Evolutionary conservation across 768 basidiomycete genomes (phyloP), one percentile per base, ranked within the genome.

Genomic region (Lentinus brumalis): DNA sequence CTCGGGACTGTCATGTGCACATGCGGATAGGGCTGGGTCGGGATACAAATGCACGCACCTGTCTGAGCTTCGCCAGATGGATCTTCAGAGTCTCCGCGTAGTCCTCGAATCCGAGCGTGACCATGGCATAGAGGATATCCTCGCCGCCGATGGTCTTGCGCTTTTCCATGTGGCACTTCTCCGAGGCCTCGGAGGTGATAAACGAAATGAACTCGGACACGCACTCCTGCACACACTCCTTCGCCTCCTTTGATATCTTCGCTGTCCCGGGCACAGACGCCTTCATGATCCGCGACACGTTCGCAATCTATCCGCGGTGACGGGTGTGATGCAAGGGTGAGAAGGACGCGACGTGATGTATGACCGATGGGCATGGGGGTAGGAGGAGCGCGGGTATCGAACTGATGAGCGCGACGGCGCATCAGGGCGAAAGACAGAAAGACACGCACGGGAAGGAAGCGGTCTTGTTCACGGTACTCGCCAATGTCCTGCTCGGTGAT

Each of bases 201-300:
- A 98, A 98, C 67, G 87, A 88, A 74, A 98, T 98, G 80, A 97
- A 98, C 78, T 98, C 96, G 45, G 92, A 94, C 57, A 97, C 94
- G 76, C 96, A 97, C 77, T 98, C 96, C 74, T 98, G 96, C 44
- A 98, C 94, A 75, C 93, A 95, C 77, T 98, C 96, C 73, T 98
- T 98, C 49, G 95, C 95, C 75, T 98, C 96, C 74, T 98, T 98
- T 8, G 93, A 92, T 69, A 98, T 96, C 78, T 98, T 98, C 45
- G 96, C 93, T n/a, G 90, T 90, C 0, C 87, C 78, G 0, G 96
- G 96, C 2, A 98, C 88, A 10, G 93, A 84, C 45, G 87, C 80
- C 75, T 98, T 98, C 96, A 98, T 98, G 70, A 98, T 96, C 26
- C 96, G 85, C 15, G 94, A 87, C n/a, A 98, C 95, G 72, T 98